Percentiles rank a stretch among this genome's conserved stretches.
Conservation (phyloP, 2,329 filamentous ascomycete genomes). For the Fusarium brevicatenulatum region DNA sequence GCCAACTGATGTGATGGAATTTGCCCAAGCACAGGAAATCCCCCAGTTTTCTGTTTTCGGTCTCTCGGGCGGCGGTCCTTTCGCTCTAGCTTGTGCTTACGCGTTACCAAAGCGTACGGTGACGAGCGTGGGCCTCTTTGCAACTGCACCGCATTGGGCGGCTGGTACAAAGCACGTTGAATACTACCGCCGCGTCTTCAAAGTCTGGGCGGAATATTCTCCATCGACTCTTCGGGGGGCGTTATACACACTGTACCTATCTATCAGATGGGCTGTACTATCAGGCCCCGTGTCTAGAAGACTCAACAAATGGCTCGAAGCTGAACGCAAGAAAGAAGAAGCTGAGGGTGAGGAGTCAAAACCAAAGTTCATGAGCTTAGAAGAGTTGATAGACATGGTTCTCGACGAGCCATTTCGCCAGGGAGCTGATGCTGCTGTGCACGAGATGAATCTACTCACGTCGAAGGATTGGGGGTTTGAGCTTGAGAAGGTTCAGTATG, state of each 20-base stretch:
- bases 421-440: slow-evolving; percentile 39
- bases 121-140: slow-evolving; percentile 51
- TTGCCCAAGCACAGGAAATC: slow-evolving; percentile 44
- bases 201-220: slow-evolving; percentile 35
- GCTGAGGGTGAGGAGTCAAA: not conserved
- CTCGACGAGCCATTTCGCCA: slow-evolving; percentile 46
- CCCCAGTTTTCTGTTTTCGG: slow-evolving; percentile 48
- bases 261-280: slow-evolving; percentile 17
- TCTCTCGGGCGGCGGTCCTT: slow-evolving; percentile 51
- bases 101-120: slow-evolving; percentile 45
- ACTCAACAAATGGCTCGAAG: slow-evolving; percentile 24
- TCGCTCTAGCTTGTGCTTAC: slow-evolving; percentile 50
- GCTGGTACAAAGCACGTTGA: slow-evolving; percentile 47
- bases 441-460: slow-evolving; percentile 47
- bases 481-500: slow-evolving; percentile 43
- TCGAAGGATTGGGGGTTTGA: slow-evolving; percentile 45
- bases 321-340: slow-evolving; percentile 9
- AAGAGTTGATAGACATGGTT: slow-evolving; percentile 44
- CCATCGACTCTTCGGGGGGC: slow-evolving; percentile 37
- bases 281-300: not conserved
- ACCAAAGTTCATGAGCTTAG: slow-evolving; percentile 23
- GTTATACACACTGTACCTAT: not conserved
- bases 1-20: slow-evolving; percentile 47
- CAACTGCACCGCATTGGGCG: slow-evolving; percentile 49
- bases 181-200: slow-evolving; percentile 30